phyloP scores from a whole-genome alignment of 169 alveolate genomes.

The Besnoitia besnoiti region DNA sequence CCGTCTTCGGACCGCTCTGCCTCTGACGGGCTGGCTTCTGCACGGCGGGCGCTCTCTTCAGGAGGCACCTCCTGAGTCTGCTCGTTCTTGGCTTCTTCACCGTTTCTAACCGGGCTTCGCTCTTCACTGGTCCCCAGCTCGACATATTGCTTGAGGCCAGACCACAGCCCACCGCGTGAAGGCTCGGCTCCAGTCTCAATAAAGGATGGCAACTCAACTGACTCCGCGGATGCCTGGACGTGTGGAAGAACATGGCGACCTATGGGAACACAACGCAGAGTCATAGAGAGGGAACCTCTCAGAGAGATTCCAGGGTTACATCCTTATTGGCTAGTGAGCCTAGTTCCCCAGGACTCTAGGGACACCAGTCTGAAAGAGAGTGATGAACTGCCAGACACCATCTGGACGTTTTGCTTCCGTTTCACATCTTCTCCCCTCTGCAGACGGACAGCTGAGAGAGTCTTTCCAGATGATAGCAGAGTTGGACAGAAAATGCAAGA shows the following conservation, averaged over 20 bases:
- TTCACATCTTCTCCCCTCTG: too few relatives aligned
- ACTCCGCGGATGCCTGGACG: background rate
- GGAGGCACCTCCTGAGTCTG: background rate
- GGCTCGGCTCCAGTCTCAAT: background rate
- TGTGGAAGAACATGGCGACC: background rate
- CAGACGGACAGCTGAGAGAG: too few relatives aligned
- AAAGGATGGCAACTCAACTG: background rate
- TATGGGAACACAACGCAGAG: too few relatives aligned
- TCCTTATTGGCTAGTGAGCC: too few relatives aligned
- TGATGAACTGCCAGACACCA: too few relatives aligned
- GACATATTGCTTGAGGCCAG: background rate
- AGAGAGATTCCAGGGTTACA: too few relatives aligned
- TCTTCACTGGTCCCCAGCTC: conserved; percentile 30
- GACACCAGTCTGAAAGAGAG: too few relatives aligned
- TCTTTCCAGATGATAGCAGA: too few relatives aligned
- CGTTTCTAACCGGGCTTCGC: background rate
- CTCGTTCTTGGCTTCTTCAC: background rate
- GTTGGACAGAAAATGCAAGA: too few relatives aligned
- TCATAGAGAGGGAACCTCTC: too few relatives aligned
- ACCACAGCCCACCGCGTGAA: background rate
- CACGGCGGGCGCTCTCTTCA: background rate
- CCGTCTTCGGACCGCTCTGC: background rate
- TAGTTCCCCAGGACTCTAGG: too few relatives aligned
- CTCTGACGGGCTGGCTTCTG: background rate
- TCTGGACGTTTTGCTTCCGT: too few relatives aligned